Evolutionary conservation across 78 protist genomes (phyloP).

Genomic region (Blattamonas nauphoetae): DNA sequence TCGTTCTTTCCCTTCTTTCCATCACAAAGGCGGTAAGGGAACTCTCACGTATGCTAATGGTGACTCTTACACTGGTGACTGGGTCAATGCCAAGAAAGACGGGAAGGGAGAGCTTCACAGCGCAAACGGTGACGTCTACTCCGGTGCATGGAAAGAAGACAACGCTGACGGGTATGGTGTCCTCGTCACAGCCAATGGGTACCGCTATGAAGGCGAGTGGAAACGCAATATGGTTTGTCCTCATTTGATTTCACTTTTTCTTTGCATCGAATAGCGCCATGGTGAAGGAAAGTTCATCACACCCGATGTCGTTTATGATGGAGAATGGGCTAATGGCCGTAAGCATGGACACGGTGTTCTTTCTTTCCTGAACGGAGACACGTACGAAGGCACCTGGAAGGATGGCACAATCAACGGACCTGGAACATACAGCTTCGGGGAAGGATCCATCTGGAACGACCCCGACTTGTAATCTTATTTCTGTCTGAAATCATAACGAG

Average conservation of each 20-base stretch:
- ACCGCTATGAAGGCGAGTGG: conserved; percentile 7
- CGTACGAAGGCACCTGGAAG: neutral
- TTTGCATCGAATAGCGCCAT: neutral
- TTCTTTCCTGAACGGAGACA: neutral
- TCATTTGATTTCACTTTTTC: neutral
- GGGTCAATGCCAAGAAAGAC: conserved; percentile 39
- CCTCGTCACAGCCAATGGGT: conserved; percentile 34
- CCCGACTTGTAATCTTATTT: conserved; percentile 4
- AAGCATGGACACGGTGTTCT: conserved; percentile 13
- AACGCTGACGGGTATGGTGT: conserved; percentile 25
- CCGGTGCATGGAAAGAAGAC: conserved; percentile 25
- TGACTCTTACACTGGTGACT: conserved; percentile 41
- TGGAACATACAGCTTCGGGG: neutral
- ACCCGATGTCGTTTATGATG: conserved; percentile 41
- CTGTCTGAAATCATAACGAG: no score
- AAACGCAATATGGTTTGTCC: neutral
- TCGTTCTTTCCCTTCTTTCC: no score
- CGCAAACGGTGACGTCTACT: conserved; percentile 35
- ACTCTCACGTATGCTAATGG: conserved; percentile 36
- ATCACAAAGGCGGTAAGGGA: conserved; percentile 27
- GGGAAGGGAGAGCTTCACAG: conserved; percentile 35
- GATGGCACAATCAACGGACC: neutral
- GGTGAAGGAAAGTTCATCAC: conserved; percentile 32
- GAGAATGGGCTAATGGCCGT: conserved; percentile 39
- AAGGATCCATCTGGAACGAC: neutral